Evolutionary conservation across 495 filamentous ascomycete genomes (phyloP).

Genomic region (Aspergillus egyptiacus): DNA sequence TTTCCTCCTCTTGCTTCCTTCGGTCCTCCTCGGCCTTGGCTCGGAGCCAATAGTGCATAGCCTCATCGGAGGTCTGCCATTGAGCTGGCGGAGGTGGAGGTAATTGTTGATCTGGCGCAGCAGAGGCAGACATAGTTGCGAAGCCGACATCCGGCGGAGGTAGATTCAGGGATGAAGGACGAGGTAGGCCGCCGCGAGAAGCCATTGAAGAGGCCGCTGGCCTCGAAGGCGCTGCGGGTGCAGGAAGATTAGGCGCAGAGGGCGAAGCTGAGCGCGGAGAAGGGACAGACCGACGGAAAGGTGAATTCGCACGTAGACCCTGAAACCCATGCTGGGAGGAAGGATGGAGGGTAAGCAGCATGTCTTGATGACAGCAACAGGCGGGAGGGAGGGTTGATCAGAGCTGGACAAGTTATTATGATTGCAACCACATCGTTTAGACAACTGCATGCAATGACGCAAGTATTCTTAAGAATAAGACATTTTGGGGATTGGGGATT

Average conservation of each 20-base stretch:
- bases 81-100: constrained; percentile 65
- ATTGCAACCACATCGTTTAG: constrained; percentile 8
- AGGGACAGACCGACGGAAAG: constrained; percentile 27
- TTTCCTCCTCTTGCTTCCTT: constrained; percentile 81
- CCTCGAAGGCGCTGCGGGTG: constrained; percentile 15
- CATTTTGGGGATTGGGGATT: constrained; percentile 2
- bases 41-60: constrained; percentile 73
- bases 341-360: constrained; percentile 43
- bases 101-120: constrained; percentile 36
- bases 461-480: constrained; percentile 13
- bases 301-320: constrained; percentile 36
- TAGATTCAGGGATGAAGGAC: constrained; percentile 32
- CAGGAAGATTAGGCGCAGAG: constrained; percentile 10
- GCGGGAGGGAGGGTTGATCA: neutral
- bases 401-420: constrained; percentile 3
- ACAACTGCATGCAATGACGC: constrained; percentile 4
- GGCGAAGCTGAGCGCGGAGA: constrained; percentile 30
- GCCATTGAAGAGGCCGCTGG: constrained; percentile 28
- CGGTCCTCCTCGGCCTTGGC: constrained; percentile 83
- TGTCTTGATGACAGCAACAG: constrained; percentile 10
- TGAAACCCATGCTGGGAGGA: constrained; percentile 35
- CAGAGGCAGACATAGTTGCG: constrained; percentile 33
- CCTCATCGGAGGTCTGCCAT: constrained; percentile 72
- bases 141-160: constrained; percentile 31
- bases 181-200: constrained; percentile 33